Evolutionary conservation across 2,329 filamentous ascomycete species (phyloP).

Genomic region (Fusarium dimerum): DNA sequence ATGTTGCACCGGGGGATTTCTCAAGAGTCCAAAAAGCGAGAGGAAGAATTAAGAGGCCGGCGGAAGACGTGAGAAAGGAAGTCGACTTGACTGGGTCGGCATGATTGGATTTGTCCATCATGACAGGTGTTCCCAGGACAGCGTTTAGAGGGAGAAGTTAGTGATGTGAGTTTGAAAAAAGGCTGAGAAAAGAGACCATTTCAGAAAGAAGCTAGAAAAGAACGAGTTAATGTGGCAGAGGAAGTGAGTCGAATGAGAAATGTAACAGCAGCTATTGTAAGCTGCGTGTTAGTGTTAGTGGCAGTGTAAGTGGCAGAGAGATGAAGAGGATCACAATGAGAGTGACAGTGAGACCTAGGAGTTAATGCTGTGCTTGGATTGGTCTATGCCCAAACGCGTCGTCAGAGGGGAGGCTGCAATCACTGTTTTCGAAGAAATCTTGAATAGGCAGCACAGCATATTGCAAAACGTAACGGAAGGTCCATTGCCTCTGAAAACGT

Average conservation of each 20-base stretch:
- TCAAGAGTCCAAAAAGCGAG: conserved; percentile 8
- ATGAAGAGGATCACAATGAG: background rate
- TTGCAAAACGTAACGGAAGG: no score
- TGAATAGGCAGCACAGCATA: background rate
- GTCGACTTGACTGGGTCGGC: conserved; percentile 2
- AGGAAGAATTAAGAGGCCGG: conserved; percentile 13
- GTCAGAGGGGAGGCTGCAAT: background rate
- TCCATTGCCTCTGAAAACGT: no score
- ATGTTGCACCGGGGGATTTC: background rate
- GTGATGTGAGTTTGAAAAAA: background rate
- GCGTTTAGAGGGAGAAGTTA: background rate
- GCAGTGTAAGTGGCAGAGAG: background rate
- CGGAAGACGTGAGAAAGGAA: conserved; percentile 16
- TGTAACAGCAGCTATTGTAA: no score
- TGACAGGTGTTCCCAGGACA: conserved; percentile 27
- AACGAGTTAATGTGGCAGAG: no score
- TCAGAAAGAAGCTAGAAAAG: background rate
- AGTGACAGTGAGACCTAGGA: background rate
- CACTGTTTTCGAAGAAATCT: background rate
- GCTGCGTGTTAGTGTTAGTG: no score
- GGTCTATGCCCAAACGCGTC: background rate
- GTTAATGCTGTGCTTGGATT: background rate
- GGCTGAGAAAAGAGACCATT: background rate
- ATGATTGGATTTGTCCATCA: conserved; percentile 16
- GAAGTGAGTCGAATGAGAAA: no score